A percentile compares a stretch with the other conserved stretches of the same genome.
Conservation (phyloP, 106 monocot species). For the Platanthera zijinensis region DNA sequence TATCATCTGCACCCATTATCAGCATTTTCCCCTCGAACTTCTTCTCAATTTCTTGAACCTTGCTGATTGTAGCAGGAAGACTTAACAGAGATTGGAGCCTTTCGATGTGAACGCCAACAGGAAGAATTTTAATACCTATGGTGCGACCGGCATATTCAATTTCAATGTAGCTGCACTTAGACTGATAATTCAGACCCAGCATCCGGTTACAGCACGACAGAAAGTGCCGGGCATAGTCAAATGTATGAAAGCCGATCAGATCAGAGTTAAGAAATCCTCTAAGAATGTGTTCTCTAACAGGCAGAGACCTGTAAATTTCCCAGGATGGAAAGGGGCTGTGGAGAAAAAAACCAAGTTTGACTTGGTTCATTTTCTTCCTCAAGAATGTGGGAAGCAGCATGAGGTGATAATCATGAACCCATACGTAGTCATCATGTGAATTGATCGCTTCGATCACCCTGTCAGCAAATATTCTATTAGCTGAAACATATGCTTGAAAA, state of each 20-base stretch:
- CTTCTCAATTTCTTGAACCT: conserved; percentile 36
- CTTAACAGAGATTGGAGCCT: conserved; percentile 33
- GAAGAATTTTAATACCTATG: conserved; percentile 43
- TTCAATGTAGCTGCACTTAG: conserved; percentile 70
- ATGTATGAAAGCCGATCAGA: conserved; percentile 85
- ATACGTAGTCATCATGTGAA: conserved; percentile 72
- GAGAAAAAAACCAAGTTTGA: conserved; percentile 80
- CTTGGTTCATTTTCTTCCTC: conserved; percentile 36
- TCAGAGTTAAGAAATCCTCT: conserved; percentile 70
- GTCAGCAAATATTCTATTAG: conserved; percentile 68
- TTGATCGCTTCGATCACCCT: conserved; percentile 59
- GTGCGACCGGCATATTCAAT: conserved; percentile 53
- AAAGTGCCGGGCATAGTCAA: conserved; percentile 86
- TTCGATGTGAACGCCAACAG: conserved; percentile 45
- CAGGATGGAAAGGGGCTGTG: conserved; percentile 80
- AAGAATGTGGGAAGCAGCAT: conserved; percentile 80
- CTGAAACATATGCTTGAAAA: conserved; percentile 57
- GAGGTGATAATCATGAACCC: conserved; percentile 92
- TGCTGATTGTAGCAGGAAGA: conserved; percentile 20
- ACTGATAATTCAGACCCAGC: conserved; percentile 71
- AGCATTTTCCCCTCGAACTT: conserved; percentile 31
- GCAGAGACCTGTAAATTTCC: conserved; percentile 72
- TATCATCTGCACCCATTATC: conserved; percentile 48
- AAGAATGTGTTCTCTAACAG: conserved; percentile 65
- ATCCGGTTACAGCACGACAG: conserved; percentile 70